phyloP scores from a whole-genome alignment of 495 filamentous ascomycete species.

The Podospora appendiculata region DNA sequence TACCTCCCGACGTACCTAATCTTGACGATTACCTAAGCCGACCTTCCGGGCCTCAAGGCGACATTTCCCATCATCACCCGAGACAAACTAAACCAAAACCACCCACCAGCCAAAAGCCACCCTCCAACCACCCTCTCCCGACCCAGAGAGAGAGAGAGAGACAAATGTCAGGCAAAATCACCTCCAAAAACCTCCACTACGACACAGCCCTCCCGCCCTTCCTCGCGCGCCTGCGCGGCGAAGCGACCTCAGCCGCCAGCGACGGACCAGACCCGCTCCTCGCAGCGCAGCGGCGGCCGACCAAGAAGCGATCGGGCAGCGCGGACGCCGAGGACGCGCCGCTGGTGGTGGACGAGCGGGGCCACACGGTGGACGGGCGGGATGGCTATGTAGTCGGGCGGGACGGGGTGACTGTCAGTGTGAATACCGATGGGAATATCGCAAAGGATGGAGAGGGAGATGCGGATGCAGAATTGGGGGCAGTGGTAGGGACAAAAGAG shows the following conservation, averaged over 20 bases:
- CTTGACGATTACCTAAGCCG: too few species aligned
- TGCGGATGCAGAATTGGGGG: neutral
- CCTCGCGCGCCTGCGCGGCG: slow-evolving; percentile 41
- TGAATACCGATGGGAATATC: slow-evolving; percentile 9
- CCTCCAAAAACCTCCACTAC: slow-evolving; percentile 47
- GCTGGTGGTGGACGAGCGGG: slow-evolving; percentile 37
- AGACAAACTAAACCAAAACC: too few species aligned
- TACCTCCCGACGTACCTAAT: too few species aligned
- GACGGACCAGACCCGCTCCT: slow-evolving; percentile 36
- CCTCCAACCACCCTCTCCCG: too few species aligned
- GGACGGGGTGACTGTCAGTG: neutral
- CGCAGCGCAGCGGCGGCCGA: slow-evolving; percentile 28
- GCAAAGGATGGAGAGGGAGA: slow-evolving; percentile 1
- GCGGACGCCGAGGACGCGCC: slow-evolving; percentile 45
- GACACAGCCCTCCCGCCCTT: slow-evolving; percentile 43
- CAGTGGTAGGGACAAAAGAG: slow-evolving; percentile 1
- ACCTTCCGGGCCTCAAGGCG: too few species aligned
- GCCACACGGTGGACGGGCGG: slow-evolving; percentile 28
- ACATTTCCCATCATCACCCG: too few species aligned
- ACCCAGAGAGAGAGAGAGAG: too few species aligned
- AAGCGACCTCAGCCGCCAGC: slow-evolving; percentile 10
- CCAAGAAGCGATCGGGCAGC: slow-evolving; percentile 30
- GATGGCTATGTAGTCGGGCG: too few species aligned
- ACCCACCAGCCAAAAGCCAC: too few species aligned
- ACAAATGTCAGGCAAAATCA: slow-evolving; percentile 40